Percentiles rank a stretch among this genome's conserved stretches.
phyloP scores from a whole-genome alignment of 192 early-diverging fungal genomes.

The Linnemannia elongata region DNA sequence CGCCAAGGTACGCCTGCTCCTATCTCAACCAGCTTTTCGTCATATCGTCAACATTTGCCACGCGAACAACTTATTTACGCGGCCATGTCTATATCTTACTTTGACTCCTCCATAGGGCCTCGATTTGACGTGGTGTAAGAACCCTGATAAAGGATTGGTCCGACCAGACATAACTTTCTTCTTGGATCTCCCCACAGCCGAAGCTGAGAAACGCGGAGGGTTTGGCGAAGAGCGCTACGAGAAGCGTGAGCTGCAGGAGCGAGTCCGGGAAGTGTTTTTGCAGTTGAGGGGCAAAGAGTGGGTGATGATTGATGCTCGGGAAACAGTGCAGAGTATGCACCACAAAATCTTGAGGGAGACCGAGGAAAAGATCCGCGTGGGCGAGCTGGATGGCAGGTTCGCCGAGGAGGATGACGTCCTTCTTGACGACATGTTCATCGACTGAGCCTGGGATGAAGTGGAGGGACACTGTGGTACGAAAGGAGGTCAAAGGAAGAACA shows the following conservation, averaged over 20 bases:
- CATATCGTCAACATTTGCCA: neutral
- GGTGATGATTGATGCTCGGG: conserved; percentile 57
- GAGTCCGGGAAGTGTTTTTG: conserved; percentile 79
- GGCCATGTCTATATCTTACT: neutral
- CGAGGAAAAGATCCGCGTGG: conserved; percentile 27
- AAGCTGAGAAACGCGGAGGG: conserved; percentile 83
- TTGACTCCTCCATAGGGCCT: conserved; percentile 64
- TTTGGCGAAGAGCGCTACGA: conserved; percentile 96
- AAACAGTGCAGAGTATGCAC: conserved; percentile 39
- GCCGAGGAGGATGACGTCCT: conserved; percentile 27
- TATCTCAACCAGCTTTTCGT: neutral
- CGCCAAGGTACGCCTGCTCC: conserved; percentile 74
- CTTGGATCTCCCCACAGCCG: conserved; percentile 83
- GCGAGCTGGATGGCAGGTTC: conserved; percentile 21
- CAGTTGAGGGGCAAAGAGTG: conserved; percentile 65
- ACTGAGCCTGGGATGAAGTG: neutral
- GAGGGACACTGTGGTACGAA: neutral
- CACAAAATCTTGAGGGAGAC: conserved; percentile 25
- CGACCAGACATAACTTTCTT: conserved; percentile 92
- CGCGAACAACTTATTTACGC: neutral
- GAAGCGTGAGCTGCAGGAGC: conserved; percentile 83
- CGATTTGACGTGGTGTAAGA: conserved; percentile 90
- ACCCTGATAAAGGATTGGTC: conserved; percentile 86
- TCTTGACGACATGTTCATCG: conserved; percentile 39
- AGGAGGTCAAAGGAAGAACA: neutral